Conservation (phyloP, 345 rosid genomes). For the Murraya koenigii region DNA sequence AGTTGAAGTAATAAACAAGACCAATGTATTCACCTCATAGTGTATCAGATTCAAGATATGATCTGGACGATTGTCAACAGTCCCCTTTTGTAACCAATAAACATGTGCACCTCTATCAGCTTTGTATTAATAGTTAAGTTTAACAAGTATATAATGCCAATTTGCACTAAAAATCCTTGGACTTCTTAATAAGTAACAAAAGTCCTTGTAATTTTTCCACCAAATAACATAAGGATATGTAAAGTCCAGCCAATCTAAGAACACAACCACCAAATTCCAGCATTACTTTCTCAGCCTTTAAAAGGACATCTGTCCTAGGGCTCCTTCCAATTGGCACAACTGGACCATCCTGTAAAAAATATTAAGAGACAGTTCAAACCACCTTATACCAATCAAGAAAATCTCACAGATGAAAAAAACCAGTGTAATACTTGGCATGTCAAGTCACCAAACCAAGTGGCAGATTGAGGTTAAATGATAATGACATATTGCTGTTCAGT, state of each 20-base stretch:
- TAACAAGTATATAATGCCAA: slow-evolving; percentile 6
- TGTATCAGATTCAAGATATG: slow-evolving; percentile 91
- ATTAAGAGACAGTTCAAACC: slow-evolving; percentile 3
- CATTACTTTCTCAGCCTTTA: slow-evolving; percentile 75
- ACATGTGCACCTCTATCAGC: slow-evolving; percentile 87
- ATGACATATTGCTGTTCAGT: background rate
- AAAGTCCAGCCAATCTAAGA: slow-evolving; percentile 88
- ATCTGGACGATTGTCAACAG: slow-evolving; percentile 73
- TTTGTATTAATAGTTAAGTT: slow-evolving; percentile 66
- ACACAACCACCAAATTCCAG: slow-evolving; percentile 75
- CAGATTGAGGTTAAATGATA: background rate
- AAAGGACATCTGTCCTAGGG: slow-evolving; percentile 80
- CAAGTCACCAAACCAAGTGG: background rate
- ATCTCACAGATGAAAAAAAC: background rate
- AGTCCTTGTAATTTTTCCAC: slow-evolving; percentile 12
- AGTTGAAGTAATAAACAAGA: background rate
- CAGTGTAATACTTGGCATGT: background rate
- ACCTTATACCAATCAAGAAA: background rate
- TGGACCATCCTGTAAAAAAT: slow-evolving; percentile 66
- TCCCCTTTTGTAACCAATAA: slow-evolving; percentile 81
- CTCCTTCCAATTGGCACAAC: slow-evolving; percentile 81
- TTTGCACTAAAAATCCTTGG: slow-evolving; percentile 10
- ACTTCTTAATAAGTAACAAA: background rate
- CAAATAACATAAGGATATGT: slow-evolving; percentile 72
- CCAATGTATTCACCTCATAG: slow-evolving; percentile 63